A percentile compares a stretch with the other conserved stretches of the same genome.
phyloP scores from a whole-genome alignment of 129 eudicot species.

The Lactuca saligna region DNA sequence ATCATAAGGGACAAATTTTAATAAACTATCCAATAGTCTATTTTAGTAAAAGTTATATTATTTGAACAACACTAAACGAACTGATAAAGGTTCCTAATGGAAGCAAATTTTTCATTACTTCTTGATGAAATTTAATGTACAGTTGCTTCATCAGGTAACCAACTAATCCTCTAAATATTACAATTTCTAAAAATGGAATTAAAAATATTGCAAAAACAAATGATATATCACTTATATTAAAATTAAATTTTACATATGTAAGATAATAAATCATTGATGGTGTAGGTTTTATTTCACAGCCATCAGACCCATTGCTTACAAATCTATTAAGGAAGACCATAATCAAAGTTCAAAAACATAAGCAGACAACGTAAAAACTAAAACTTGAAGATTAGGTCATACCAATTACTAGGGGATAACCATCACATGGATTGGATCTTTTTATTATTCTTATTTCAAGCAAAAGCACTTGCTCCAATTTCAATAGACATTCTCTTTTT shows the following conservation, averaged over 20 bases:
- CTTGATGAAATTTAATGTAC: background rate
- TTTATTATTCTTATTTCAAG: constrained; percentile 69
- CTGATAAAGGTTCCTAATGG: constrained; percentile 14
- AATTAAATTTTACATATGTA: background rate
- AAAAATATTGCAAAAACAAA: background rate
- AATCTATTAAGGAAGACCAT: constrained; percentile 4
- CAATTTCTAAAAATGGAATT: constrained; percentile 23
- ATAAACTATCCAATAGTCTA: too few species aligned
- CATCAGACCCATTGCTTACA: constrained; percentile 5
- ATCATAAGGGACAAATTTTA: too few species aligned
- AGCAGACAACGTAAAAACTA: constrained; percentile 4
- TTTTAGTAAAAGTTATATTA: too few species aligned
- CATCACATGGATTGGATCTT: constrained; percentile 45
- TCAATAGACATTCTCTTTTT: constrained; percentile 77
- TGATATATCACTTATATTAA: background rate
- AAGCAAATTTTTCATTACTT: constrained; percentile 8
- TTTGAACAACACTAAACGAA: too few species aligned
- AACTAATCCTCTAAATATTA: constrained; percentile 20
- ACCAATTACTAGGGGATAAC: background rate
- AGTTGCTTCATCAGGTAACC: constrained; percentile 26
- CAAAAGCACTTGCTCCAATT: constrained; percentile 49
- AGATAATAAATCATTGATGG: background rate
- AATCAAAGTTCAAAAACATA: constrained; percentile 8
- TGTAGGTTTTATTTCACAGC: too few species aligned
- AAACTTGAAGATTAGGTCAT: constrained; percentile 2